Conservation (phyloP, 345 rosid genomes). For the Aethionema arabicum region DNA sequence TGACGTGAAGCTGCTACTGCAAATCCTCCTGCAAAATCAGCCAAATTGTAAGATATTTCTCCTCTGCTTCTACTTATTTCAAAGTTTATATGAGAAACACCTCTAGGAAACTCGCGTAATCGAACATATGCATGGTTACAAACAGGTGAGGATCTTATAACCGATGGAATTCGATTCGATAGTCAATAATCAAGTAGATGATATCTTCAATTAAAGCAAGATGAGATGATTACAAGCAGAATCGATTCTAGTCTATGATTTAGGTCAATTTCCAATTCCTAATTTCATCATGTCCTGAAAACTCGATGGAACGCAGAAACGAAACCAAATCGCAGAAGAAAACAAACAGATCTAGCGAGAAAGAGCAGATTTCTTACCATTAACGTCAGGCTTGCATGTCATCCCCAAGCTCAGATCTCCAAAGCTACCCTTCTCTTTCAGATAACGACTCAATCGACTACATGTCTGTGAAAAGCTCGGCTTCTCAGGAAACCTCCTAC, state of each 20-base stretch:
- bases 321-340: neutral
- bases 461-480: constrained; percentile 65
- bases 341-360: constrained; percentile 12
- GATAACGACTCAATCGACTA: constrained; percentile 67
- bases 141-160: too few species aligned
- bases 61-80: neutral
- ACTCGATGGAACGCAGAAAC: neutral
- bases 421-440: constrained; percentile 66
- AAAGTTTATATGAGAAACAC: too few species aligned
- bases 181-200: neutral
- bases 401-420: constrained; percentile 72
- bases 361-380: constrained; percentile 33
- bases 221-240: too few species aligned
- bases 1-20: constrained; percentile 25
- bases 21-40: constrained; percentile 25
- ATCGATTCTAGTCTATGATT: neutral
- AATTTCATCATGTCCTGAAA: constrained; percentile 4
- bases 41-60: neutral
- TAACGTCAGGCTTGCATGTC: constrained; percentile 48
- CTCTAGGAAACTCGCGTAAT: neutral
- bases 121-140: neutral
- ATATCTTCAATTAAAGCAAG: neutral
- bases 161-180: neutral
- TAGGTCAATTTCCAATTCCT: neutral
- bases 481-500: constrained; percentile 42